Evolutionary conservation across 805 yeast species (phyloP), one percentile per base, ranked within the genome.

Genomic region (Hermanozyma aechmeae): DNA sequence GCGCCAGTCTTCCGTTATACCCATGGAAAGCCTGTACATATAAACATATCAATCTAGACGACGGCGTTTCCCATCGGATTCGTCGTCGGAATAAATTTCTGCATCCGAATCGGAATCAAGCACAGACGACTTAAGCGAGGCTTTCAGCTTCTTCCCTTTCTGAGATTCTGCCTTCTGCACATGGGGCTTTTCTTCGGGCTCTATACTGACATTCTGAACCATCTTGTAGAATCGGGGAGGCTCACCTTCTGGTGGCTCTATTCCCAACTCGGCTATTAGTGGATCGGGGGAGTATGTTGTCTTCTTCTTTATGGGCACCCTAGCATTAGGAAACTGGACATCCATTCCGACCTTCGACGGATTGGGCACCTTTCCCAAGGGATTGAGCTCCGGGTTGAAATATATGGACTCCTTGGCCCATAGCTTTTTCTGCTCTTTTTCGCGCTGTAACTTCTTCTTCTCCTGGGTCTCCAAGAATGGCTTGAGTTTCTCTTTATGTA

Each of bases 361-460:
- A 4, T 35, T 29, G 0, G 81, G 80, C 0, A 76, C 71, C 27
- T 43, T 50, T 0, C 85, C 85, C 4, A 64, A 43, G 2, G 79
- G 76, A 35, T 78, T 78, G 56, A 79, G 65, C 36, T 77, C 82
- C 4, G 78, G 75, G 40, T 78, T 79, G 48, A 71, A 76, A 44
- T 69, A 78, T 2, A 75, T 57, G 6, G 82, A 74, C 22, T 60
- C 51, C 16, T 39, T 43, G 2, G 76, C 78, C 41, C 70, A 51
- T 6, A 57, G 50, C 28, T 44, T 58, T 35, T 33, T 41, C n/a
- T 31, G 35, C 26, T 32, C 45, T 23, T 30, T 32, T 18, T 33
- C 33, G 24, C 39, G 34, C 19, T 42, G 36, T 18, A 32, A 30
- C 24, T 45, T 39, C 19, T 45, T 41, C 23, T 30, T 25, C 27